These are phyloP conservation scores for Ceratobasidium sp. DNA, from an alignment of 1,284 basidiomycete genomes.

Conservation along the genomic window DNA sequence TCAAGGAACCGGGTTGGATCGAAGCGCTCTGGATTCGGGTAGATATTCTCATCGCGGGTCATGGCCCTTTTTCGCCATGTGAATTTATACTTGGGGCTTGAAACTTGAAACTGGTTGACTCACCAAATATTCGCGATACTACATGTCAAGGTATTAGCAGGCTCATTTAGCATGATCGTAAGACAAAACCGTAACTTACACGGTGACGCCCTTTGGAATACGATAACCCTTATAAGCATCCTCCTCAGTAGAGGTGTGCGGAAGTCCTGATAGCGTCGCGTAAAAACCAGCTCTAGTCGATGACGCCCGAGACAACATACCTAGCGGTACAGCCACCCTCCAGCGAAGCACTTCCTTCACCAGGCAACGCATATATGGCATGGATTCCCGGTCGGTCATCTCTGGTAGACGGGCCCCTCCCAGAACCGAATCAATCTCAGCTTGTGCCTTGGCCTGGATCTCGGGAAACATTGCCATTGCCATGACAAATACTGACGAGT, in stretches of 20 bases:
- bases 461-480: conserved; percentile 14
- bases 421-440: conserved; percentile 13
- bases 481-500: not conserved
- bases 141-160: not conserved
- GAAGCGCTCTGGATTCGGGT: conserved; percentile 40
- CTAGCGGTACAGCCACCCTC: not conserved
- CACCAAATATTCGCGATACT: conserved; percentile 39
- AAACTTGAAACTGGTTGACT: conserved; percentile 47
- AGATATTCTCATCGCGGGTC: conserved; percentile 28
- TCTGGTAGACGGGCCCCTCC: conserved; percentile 40
- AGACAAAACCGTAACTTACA: conserved; percentile 3
- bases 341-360: conserved; percentile 16
- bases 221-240: conserved; percentile 39
- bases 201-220: conserved; percentile 39
- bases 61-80: conserved; percentile 32
- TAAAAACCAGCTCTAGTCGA: not conserved
- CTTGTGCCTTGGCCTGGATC: conserved; percentile 18
- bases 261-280: conserved; percentile 8
- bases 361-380: conserved; percentile 45
- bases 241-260: conserved; percentile 36
- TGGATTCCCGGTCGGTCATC: conserved; percentile 45
- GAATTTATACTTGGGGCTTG: not conserved
- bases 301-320: not conserved
- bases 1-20: conserved; percentile 40
- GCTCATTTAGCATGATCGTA: not conserved